phyloP scores from a whole-genome alignment of 495 filamentous ascomycete species.

The Collariella sp. region DNA sequence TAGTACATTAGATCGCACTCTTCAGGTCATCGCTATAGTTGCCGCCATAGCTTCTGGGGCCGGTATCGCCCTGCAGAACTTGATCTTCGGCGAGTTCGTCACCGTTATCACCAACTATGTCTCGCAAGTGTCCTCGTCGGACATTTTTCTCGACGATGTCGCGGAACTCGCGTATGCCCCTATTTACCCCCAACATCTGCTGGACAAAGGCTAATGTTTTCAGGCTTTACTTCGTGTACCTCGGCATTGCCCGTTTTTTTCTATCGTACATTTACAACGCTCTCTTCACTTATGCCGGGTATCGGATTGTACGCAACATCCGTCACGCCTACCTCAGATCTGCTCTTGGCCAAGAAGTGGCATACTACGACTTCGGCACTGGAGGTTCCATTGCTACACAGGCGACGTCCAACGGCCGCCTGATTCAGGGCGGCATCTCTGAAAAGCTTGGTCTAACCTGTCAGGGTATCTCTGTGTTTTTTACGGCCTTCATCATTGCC shows the following conservation, averaged over 20 bases:
- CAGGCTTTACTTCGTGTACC: slow-evolving; percentile 43
- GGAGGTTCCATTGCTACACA: slow-evolving; percentile 82
- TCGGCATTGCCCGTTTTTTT: slow-evolving; percentile 45
- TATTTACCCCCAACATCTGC: not conserved
- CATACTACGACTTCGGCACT: slow-evolving; percentile 77
- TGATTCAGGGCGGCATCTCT: slow-evolving; percentile 76
- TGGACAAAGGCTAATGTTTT: not conserved
- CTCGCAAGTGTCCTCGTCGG: not conserved
- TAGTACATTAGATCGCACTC: slow-evolving; percentile 8
- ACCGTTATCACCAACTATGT: slow-evolving; percentile 22
- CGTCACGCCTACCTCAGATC: slow-evolving; percentile 30
- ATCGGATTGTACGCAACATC: slow-evolving; percentile 27
- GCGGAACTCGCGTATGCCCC: slow-evolving; percentile 11
- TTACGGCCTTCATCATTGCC: slow-evolving; percentile 80
- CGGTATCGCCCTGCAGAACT: slow-evolving; percentile 29
- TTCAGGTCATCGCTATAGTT: slow-evolving; percentile 13
- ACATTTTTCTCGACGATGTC: slow-evolving; percentile 11
- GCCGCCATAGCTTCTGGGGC: slow-evolving; percentile 25
- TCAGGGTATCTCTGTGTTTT: slow-evolving; percentile 62
- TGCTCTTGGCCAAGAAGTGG: slow-evolving; percentile 46
- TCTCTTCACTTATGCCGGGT: slow-evolving; percentile 15
- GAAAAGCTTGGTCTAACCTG: slow-evolving; percentile 74
- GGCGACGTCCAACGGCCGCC: slow-evolving; percentile 77
- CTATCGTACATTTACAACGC: slow-evolving; percentile 36
- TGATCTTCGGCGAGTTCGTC: slow-evolving; percentile 30